Conservation (phyloP, 305 asterid genomes). For the Solanum hybrid region DNA sequence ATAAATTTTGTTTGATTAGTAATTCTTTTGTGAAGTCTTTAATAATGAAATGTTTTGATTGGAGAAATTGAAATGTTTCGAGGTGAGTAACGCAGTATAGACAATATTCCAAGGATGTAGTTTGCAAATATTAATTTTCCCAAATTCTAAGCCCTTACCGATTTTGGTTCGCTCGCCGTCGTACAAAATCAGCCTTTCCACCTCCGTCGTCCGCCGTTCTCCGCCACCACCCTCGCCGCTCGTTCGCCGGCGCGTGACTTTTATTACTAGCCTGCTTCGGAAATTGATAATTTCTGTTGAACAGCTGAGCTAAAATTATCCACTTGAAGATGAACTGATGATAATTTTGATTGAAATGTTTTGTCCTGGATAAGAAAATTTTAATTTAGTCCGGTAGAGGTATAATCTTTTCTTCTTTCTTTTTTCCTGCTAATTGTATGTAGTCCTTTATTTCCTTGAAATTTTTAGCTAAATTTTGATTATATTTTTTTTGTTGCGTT, state of each 20-base stretch:
- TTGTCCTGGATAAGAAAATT: background rate
- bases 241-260: background rate
- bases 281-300: background rate
- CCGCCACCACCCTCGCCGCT: background rate
- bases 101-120: background rate
- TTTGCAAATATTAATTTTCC: background rate
- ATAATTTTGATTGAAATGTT: background rate
- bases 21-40: background rate
- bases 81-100: background rate
- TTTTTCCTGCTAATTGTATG: background rate
- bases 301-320: background rate
- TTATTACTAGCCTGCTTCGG: background rate
- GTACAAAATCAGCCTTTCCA: background rate
- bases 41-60: background rate
- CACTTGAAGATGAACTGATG: background rate
- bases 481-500: background rate
- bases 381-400: background rate
- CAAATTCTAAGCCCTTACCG: background rate
- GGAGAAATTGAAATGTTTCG: background rate
- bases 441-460: background rate
- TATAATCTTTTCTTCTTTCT: background rate
- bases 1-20: background rate
- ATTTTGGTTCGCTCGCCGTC: background rate
- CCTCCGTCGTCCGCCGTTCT: background rate
- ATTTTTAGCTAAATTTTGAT: background rate